Evolutionary conservation across 768 basidiomycete genomes (phyloP), one percentile per base, ranked within the genome.

Genomic region (Tricholoma sp.): DNA sequence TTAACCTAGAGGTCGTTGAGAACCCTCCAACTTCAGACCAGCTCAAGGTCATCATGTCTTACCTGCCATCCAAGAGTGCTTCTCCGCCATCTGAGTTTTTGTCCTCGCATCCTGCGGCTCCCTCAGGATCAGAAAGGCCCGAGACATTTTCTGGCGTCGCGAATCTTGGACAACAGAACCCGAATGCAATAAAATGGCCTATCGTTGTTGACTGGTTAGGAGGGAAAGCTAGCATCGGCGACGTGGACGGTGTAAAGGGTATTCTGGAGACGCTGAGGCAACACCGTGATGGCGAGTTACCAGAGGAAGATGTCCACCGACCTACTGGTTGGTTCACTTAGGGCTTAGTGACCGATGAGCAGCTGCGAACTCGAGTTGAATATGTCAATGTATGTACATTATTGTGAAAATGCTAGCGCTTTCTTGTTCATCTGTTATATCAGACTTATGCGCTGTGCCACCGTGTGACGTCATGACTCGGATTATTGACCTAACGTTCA

Each of bases 131-230:
- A 0, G 73, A 80, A 6, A 61, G 65, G 2, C 73, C 75, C 0
- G 65, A 68, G 28, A 78, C 69, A 28, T 61, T 79, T 0, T 68
- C 76, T 5, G 78, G 69, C 7, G 72, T 91, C 8, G 72, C 72
- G 2, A 70, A 76, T 29, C 74, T 89, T 9, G 87, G 76, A 0
- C 61, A 71, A 44, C 73, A 75, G 67, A 83, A 84, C 55, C 86
- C 84, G 1, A 75, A 74, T 12, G 82, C 80, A 13, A 68, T 90
- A 61, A 88, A 83, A 60, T 91, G 88, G 88, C 89, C 89, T 0
- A 79, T 91, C 47, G 86, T 91, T 0, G 89, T 91, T 1, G 84
- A 91, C 61, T 91, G 89, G 89, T 70, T 74, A 13, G 78, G 75
- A 20, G 89, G 89, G 1, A 76, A 76, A 41, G 87, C 82, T 9